These are phyloP conservation scores for Lolium rigidum DNA, from an alignment of 176 grass and related monocot genomes.

Conservation along the genomic window DNA sequence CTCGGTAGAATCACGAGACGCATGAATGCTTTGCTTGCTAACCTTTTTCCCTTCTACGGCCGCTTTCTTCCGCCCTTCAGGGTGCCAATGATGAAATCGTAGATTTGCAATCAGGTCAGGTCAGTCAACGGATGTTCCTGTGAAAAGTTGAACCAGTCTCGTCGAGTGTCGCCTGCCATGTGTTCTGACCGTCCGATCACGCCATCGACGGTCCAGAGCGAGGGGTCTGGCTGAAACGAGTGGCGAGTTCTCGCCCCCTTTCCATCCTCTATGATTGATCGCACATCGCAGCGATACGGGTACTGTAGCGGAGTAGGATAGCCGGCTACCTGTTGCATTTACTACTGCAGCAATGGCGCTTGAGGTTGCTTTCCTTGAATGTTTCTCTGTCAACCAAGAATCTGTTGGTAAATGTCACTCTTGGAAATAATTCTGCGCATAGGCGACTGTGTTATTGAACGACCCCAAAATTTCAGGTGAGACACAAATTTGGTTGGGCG, in stretches of 20 bases:
- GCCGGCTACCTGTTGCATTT: background rate
- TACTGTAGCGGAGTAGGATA: background rate
- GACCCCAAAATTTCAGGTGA: background rate
- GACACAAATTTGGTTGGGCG: background rate
- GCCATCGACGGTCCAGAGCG: background rate
- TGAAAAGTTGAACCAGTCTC: background rate
- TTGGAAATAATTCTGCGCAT: background rate
- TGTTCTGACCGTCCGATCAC: conserved; percentile 39
- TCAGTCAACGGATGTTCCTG: conserved; percentile 13
- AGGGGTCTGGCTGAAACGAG: background rate
- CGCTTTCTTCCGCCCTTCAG: background rate
- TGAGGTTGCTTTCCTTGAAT: background rate
- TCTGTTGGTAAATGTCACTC: background rate
- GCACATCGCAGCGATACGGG: background rate
- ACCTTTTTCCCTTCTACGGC: background rate
- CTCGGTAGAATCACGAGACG: background rate
- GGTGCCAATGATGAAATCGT: conserved; percentile 28
- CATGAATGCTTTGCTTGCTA: background rate
- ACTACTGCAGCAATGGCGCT: background rate
- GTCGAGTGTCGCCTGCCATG: background rate
- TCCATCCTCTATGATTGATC: background rate
- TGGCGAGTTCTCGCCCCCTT: background rate
- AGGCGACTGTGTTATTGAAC: background rate
- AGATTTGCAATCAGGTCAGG: conserved; percentile 37
- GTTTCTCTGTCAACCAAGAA: background rate